Evolutionary conservation across 2,329 filamentous ascomycete genomes (phyloP), one percentile per base, ranked within the genome.

Genomic region (Colletotrichum incanum): DNA sequence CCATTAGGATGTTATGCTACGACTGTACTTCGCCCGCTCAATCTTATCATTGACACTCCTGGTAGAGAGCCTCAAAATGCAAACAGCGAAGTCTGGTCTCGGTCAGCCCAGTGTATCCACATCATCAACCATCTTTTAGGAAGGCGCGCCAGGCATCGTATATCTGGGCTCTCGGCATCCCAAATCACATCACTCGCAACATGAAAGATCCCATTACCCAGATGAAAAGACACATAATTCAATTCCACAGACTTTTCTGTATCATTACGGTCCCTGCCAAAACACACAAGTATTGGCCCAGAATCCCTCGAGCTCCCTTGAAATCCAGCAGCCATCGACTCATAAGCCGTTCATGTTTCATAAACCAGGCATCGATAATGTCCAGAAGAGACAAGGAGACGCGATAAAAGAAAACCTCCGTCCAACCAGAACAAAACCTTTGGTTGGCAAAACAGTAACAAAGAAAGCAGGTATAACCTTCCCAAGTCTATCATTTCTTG

Each of bases 281-380:
- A 28, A 31, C 23, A 59, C 37, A 45, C 23, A 43, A 5, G 8
- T 58, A 11, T 18, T 31, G 37, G 39, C 39, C 39, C 8, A 7
- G 4, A 20, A 31, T 31, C 39, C 26, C 20, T 31, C 23, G 26
- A 45, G 39, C 23, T 20, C 39, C 11, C 28, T 20, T 12, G 5
- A 37, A 20, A 34, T 3, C 16, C 20, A 26, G 16, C 23, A 20
- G 56, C 56, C 56, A 26, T 59, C 55, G 23, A 59, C 37, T 59
- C 55, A 43, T 47, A 62, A 50, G 59, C 4, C 45, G 23, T 43
- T 20, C 23, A 50, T 62, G 31, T 62, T 39, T 28, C 45, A 26
- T 50, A 23, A 59, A 62, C 23, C n/a, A 62, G 45, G 31, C 34
- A 50, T 62, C 34, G n/a, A 58, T 26, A 50, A 39, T 41, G 34